A percentile compares a stretch with the other conserved stretches of the same genome.
Conservation (phyloP, 73 alveolate genomes). For the Paramecium tetraurelia region DNA sequence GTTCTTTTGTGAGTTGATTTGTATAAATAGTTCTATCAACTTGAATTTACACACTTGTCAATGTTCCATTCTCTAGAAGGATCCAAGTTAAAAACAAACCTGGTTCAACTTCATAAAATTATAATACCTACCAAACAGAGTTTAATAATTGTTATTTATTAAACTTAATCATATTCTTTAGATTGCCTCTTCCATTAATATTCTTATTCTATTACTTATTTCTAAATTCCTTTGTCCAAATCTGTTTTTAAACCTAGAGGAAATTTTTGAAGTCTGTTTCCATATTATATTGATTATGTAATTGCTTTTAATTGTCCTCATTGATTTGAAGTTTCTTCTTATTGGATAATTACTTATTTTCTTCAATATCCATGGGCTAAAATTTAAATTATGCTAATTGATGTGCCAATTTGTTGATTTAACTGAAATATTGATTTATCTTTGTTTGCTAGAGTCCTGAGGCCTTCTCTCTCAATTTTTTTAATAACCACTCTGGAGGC, state of each 20-base stretch:
- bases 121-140: conserved; percentile 52
- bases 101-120: conserved; percentile 43
- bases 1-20: conserved; percentile 63
- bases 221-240: conserved; percentile 22
- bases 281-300: conserved; percentile 45
- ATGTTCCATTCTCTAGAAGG: conserved; percentile 57
- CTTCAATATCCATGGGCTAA: neutral
- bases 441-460: conserved; percentile 32
- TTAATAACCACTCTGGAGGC: conserved; percentile 87
- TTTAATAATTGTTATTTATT: neutral
- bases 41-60: conserved; percentile 62
- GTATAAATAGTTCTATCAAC: conserved; percentile 70
- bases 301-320: neutral
- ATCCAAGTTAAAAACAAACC: conserved; percentile 76
- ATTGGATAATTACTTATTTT: neutral
- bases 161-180: conserved; percentile 22
- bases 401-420: neutral
- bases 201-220: neutral
- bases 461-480: conserved; percentile 47
- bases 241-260: neutral
- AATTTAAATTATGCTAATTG: neutral
- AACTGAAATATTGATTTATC: neutral
- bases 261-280: conserved; percentile 52
- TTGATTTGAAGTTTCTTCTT: neutral
- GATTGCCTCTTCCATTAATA: neutral